These are phyloP conservation scores for Lunularia cruciata DNA, from an alignment of 225 moss, liverwort and hornwort genomes.

Conservation along the genomic window DNA sequence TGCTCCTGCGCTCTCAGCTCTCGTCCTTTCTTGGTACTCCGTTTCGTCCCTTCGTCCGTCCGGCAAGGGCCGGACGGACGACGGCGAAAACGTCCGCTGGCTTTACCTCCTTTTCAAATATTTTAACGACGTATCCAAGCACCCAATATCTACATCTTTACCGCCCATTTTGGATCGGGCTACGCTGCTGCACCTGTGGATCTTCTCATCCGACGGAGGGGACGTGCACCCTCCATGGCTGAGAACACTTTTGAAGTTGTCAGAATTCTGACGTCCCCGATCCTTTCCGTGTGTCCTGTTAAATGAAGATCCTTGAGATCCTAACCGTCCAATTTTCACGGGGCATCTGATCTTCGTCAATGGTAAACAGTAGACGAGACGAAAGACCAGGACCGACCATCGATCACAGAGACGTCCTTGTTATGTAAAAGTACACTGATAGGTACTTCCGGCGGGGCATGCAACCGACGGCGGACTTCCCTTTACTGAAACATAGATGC, in stretches of 20 bases:
- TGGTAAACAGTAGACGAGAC: neutral
- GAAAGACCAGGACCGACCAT: neutral
- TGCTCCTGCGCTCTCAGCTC: neutral
- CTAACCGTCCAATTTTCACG: neutral
- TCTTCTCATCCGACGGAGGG: neutral
- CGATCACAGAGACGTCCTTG: neutral
- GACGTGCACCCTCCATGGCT: too few relatives aligned
- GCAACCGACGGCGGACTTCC: neutral
- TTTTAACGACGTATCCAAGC: neutral
- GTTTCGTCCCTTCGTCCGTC: neutral
- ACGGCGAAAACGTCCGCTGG: neutral
- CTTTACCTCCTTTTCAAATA: constrained; percentile 8
- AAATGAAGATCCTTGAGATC: neutral
- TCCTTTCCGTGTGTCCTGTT: neutral
- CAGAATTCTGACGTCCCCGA: constrained; percentile 5
- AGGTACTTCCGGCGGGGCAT: neutral
- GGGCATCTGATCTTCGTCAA: neutral
- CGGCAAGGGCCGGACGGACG: neutral
- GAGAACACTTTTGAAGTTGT: neutral
- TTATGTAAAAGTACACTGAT: neutral
- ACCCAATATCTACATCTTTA: neutral
- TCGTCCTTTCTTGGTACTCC: neutral
- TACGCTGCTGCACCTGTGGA: too few relatives aligned
- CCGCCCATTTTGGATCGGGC: neutral
- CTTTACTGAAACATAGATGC: neutral